Percentiles rank a stretch among this genome's conserved stretches.
phyloP scores from a whole-genome alignment of 257 asterid species.

The Primulina eburnea region DNA sequence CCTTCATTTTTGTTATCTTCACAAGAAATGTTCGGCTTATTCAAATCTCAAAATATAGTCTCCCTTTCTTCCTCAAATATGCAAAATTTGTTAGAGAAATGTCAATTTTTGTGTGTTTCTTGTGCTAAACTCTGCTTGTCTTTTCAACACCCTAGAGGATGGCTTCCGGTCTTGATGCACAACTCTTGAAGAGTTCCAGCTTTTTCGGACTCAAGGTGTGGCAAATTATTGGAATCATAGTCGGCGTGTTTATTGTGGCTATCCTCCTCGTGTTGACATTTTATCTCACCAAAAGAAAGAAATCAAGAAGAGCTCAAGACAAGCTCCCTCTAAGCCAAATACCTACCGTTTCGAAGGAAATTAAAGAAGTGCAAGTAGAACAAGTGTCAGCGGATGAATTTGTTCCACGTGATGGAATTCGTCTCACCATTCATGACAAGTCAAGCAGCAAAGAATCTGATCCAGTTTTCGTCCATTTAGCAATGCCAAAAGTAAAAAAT shows the following conservation, averaged over 20 bases:
- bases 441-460: constrained; percentile 41
- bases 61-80: neutral
- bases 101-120: neutral
- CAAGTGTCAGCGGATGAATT: constrained; percentile 40
- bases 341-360: constrained; percentile 49
- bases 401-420: constrained; percentile 38
- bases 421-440: constrained; percentile 46
- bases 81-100: neutral
- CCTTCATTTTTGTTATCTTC: too few relatives aligned
- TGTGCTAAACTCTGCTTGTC: constrained; percentile 21
- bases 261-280: constrained; percentile 40
- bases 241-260: constrained; percentile 41
- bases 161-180: constrained; percentile 47
- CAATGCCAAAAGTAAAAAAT: constrained; percentile 33
- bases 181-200: constrained; percentile 34
- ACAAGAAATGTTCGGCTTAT: too few relatives aligned
- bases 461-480: constrained; percentile 42
- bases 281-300: constrained; percentile 48
- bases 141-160: constrained; percentile 28
- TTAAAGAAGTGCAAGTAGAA: constrained; percentile 50
- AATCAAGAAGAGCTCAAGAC: constrained; percentile 34
- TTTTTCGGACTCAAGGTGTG: constrained; percentile 50
- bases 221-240: constrained; percentile 49
- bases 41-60: neutral
- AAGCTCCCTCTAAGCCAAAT: constrained; percentile 41